Evolutionary conservation across 2,329 filamentous ascomycete species (phyloP).

Genomic region (Alternaria sp.): DNA sequence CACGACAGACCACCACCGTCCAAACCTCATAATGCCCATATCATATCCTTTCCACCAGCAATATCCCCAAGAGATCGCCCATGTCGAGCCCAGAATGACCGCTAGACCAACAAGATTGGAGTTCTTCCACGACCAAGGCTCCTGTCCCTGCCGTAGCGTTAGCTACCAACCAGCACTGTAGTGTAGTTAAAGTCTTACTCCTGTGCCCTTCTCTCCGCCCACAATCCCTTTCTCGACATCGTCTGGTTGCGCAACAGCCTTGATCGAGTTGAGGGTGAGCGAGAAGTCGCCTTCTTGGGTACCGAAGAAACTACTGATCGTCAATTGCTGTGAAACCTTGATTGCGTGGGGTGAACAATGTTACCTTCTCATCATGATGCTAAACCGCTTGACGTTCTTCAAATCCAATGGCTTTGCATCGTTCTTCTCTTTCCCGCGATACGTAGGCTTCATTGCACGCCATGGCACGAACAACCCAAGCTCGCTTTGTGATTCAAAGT

Average conservation of each 20-base stretch:
- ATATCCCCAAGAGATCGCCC: slow-evolving; percentile 28
- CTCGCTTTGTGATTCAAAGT: slow-evolving; percentile 25
- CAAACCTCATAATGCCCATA: slow-evolving; percentile 28
- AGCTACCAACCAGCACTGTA: slow-evolving; percentile 1
- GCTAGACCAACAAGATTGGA: slow-evolving; percentile 33
- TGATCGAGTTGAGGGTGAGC: slow-evolving; percentile 63
- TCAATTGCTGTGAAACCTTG: slow-evolving; percentile 19
- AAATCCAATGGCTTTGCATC: slow-evolving; percentile 67
- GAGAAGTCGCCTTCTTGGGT: slow-evolving; percentile 73
- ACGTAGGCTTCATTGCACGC: slow-evolving; percentile 72
- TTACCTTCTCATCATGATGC: slow-evolving; percentile 83
- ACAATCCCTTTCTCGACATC: slow-evolving; percentile 37
- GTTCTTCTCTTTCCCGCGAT: slow-evolving; percentile 70
- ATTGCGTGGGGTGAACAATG: not conserved
- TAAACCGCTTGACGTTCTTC: slow-evolving; percentile 68
- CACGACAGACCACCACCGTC: slow-evolving; percentile 26
- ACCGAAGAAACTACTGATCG: slow-evolving; percentile 71
- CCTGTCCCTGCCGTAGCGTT: slow-evolving; percentile 19
- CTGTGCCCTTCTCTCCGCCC: not conserved
- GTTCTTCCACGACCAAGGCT: slow-evolving; percentile 35
- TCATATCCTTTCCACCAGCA: slow-evolving; percentile 35
- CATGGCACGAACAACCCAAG: slow-evolving; percentile 65
- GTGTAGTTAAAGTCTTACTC: slow-evolving; percentile 12
- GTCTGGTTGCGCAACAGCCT: slow-evolving; percentile 48
- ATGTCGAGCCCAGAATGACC: slow-evolving; percentile 29